A percentile compares a stretch with the other conserved stretches of the same genome.
Evolutionary conservation across 495 filamentous ascomycete genomes (phyloP).

Genomic region (Tuber aestivum): DNA sequence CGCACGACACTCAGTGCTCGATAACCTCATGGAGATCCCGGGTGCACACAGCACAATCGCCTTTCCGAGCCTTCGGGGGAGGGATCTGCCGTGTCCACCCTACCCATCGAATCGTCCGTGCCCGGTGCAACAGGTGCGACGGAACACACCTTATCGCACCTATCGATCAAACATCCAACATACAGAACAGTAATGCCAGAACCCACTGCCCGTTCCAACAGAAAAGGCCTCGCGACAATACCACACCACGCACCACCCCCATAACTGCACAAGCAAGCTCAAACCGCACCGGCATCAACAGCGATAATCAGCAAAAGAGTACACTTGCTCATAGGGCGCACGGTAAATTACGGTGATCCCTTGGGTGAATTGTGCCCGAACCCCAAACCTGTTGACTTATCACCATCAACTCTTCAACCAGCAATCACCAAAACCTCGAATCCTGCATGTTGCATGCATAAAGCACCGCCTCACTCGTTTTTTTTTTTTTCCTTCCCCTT

Average conservation of each 20-base stretch:
- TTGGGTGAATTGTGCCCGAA: neutral
- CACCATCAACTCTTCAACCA: neutral
- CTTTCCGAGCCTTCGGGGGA: neutral
- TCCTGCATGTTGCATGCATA: constrained; percentile 5
- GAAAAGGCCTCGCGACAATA: neutral
- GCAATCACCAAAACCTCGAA: neutral
- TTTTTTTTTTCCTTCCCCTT: constrained; percentile 8
- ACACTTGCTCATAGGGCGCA: constrained; percentile 1
- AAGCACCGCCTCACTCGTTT: neutral
- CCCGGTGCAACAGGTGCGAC: neutral
- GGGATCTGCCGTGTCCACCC: neutral
- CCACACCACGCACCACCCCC: neutral
- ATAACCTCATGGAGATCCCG: constrained; percentile 2
- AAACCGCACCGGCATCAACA: neutral
- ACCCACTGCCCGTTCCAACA: neutral
- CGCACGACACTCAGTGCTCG: neutral
- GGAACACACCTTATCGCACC: constrained; percentile 5
- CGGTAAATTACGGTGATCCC: neutral
- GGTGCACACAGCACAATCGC: neutral
- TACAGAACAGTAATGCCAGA: constrained; percentile 1
- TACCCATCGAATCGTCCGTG: neutral
- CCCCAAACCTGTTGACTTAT: neutral
- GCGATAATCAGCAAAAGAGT: neutral
- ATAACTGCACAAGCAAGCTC: neutral
- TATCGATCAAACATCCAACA: neutral